Base-by-base conservation (phyloP, 768 basidiomycete genomes). In the Cubamyces lactineus region DNA sequence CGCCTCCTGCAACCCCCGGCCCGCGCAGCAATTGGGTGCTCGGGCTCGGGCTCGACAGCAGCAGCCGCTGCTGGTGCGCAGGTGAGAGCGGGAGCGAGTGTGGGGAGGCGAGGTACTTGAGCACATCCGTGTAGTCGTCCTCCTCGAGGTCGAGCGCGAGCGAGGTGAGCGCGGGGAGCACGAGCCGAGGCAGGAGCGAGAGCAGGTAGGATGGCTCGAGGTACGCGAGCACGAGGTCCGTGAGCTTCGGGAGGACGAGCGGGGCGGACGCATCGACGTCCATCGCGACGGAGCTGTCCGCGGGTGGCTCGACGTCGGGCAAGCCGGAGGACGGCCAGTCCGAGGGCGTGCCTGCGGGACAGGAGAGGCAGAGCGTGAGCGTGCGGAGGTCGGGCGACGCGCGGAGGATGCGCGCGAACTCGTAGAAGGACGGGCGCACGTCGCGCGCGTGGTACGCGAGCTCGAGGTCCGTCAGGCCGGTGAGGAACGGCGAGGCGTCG, bases 391-490 rank as follows among this genome's bases (percentile, higher is more conserved):
- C 73, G 2, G 88, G 83, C 3, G 86, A 86, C 23, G 72, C 66
- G 11, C 73, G 70, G 41, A 92, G 69, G 19, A 89, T 84, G 30
- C 78, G 69, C 26, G 73, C 68, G 64, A 91, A 86, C 15, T 81
- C 78, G 11, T 67, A 61, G 72, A 81, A 88, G 3, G 80, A 78
- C 1, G 88, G 90, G 13, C 88, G 83, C 15, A 86, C 86, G 67
- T 88, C 84, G 28, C 80, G 76, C 9, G 80, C 72, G 66, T 89
- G 88, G 73, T 82, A 89, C 0, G 84, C 82, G 43, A 91, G 75
- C 66, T 87, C 82, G 21, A 91, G 70, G 16, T 82, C 79, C 23
- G 66, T 69, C 28, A 91, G 74, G 15, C 76, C 78, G 17, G 68
- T 63, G 24, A 88, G 76, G 65, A 84, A 78, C 0, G 53, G 64